Base-by-base conservation (phyloP, 768 basidiomycete species). In the Boletus sp. region DNA sequence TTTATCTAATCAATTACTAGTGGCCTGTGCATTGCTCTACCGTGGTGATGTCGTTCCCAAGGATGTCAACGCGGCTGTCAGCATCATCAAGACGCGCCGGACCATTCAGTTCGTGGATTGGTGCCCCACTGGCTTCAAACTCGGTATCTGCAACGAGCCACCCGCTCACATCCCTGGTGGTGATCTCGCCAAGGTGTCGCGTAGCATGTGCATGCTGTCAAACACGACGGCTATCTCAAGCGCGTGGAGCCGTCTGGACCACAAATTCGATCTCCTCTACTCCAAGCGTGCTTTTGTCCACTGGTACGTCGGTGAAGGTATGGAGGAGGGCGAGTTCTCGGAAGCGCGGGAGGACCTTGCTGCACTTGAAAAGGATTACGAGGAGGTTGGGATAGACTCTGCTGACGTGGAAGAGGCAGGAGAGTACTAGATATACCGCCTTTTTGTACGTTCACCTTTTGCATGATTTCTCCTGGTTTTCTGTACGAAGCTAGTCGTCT, bases 271-370 rank as follows among this genome's bases (percentile, higher is more conserved):
- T 65, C 76, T 89, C 42, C 78, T 89, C 38, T 88, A 88, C 76
- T 86, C 85, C 72, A 70, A 85, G 78, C 79, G 83, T 61, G 75
- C 73, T 23, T 72, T 80, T 59, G 76, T 79, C 9, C 77, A 81
- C 69, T 79, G 81, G 82, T 83, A 90, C 70, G 85, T 87, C 55
- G 84, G 86, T 56, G 85, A 88, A 71, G 84, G 86, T 68, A 88
- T 88, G 84, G 84, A 88, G 70, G 85, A 88, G 82, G 96, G 96
- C 71, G 96, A 99, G 77, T 98, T 98, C 78, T 95, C 93, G 19
- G 96, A 98, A 78, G 96, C 96, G 19, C 89, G 96, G 56, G 97
- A 99, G 77, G 96, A 99, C 72, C 87, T 99, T 54, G 97, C 96
- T n/a, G 96, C 96, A n/a, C 85, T 99, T 51, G 96, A 98, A 80